Base-by-base conservation (phyloP, 257 asterid genomes). In the Solanum tarapatanum region DNA sequence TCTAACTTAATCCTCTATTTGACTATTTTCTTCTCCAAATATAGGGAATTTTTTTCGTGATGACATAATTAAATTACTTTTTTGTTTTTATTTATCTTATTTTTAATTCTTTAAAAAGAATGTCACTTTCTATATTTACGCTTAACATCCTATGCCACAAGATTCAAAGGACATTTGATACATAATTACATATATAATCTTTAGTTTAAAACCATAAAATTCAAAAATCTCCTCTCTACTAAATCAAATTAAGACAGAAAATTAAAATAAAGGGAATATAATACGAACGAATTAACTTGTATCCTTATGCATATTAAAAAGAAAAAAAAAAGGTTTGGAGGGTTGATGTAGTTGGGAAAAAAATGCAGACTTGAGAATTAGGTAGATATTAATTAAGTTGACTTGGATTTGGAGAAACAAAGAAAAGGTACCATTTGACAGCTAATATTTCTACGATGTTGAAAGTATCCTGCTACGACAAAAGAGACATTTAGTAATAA, bases 321-420 rank as follows among this genome's bases (percentile, higher is more conserved):
- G 26, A 26, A 51, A 14, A 51, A n/a, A 3, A 51, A 24, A 4
- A 43, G 35, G 30, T 8, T 43, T 79, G 64, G 84, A 24, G 60
- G 62, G 84, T 79, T 14, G 84, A 43, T 39, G 66, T 43, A 9
- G 66, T 13, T 26, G 2, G 66, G 84, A 79, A 79, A 24, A 73
- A 48, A 26, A 43, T 16, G 62, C 33, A 43, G 5, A 60, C 39
- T 43, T 43, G n/a, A 14, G 84, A 79, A 24, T 43, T 14, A 43
- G n/a, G 66, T 79, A 14, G 84, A 79, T 79, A 79, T 43, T 43
- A 16, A 17, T 41, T 41, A 43, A 14, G 66, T 79, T 79, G 39
- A 79, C 84, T 79, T 8, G 66, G 66, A 26, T 79, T 41, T 79
- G 37, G 16, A 79, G 84, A 79, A 43, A 33, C 10, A 43, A 43